These are phyloP conservation scores for Cinchona pubescens DNA, from an alignment of 257 asterid species.

Conservation along the genomic window DNA sequence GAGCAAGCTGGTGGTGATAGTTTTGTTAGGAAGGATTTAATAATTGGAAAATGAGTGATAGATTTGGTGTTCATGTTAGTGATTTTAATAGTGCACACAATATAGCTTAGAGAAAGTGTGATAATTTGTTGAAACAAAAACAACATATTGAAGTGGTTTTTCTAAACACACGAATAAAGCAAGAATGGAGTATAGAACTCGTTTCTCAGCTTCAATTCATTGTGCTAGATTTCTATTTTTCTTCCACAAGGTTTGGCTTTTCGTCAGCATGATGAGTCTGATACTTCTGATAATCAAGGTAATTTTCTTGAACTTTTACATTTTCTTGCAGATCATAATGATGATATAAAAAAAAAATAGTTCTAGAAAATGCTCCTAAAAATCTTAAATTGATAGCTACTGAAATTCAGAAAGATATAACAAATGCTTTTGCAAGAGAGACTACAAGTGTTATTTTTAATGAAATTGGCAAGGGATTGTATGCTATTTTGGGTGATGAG, in stretches of 20 bases:
- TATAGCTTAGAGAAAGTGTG: neutral
- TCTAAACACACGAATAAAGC: too few relatives aligned
- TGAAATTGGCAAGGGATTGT: neutral
- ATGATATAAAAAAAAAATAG: too few relatives aligned
- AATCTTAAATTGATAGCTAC: too few relatives aligned
- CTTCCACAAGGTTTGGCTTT: neutral
- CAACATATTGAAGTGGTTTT: neutral
- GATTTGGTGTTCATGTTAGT: too few relatives aligned
- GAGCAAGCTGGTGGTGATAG: too few relatives aligned
- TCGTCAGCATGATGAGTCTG: neutral
- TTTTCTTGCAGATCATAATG: too few relatives aligned
- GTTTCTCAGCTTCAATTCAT: too few relatives aligned
- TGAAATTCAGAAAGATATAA: neutral
- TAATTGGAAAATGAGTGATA: too few relatives aligned
- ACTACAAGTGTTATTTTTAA: neutral
- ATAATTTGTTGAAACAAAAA: neutral
- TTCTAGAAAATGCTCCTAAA: too few relatives aligned
- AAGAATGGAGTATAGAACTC: too few relatives aligned
- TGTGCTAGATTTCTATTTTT: constrained; percentile 1
- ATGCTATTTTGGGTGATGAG: neutral
- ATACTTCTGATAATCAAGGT: neutral
- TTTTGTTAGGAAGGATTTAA: too few relatives aligned
- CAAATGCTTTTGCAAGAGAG: neutral
- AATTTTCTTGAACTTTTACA: neutral
- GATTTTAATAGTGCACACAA: too few relatives aligned